Percentiles rank a stretch among this genome's conserved stretches.
Evolutionary conservation across 1,139 yeast genomes (phyloP).

Genomic region (Kluyveromyces sp.): DNA sequence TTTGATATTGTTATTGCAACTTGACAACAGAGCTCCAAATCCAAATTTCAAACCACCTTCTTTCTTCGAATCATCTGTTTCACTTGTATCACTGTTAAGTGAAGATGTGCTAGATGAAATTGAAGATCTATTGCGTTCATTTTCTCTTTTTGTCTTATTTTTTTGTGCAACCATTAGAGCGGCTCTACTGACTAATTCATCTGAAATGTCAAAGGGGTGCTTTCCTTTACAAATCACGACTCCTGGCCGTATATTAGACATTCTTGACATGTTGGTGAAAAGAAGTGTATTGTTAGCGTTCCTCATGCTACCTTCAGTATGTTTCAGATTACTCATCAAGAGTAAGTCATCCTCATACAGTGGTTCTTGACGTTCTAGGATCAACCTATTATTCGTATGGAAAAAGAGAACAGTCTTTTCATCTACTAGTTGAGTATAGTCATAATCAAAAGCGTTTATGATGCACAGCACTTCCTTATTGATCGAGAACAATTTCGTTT

Average conservation of each 20-base stretch:
- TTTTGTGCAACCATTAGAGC: constrained; percentile 15
- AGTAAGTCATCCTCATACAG: constrained; percentile 12
- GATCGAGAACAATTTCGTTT: constrained; percentile 6
- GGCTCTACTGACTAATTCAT: constrained; percentile 19
- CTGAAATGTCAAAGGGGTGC: constrained; percentile 24
- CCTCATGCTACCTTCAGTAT: neutral
- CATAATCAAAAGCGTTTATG: constrained; percentile 6
- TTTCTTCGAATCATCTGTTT: neutral
- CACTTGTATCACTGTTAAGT: constrained; percentile 5
- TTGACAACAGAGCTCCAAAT: constrained; percentile 3
- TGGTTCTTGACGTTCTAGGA: constrained; percentile 10
- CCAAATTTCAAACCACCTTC: neutral
- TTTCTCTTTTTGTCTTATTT: constrained; percentile 5
- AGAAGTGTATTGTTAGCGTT: neutral
- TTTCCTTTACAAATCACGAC: constrained; percentile 17
- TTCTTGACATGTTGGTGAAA: constrained; percentile 16
- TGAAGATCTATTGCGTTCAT: neutral
- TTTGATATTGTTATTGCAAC: neutral
- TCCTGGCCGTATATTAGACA: constrained; percentile 17
- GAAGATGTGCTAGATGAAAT: constrained; percentile 3
- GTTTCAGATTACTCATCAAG: constrained; percentile 5
- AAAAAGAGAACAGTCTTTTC: constrained; percentile 11
- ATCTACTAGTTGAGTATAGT: neutral
- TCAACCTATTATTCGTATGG: constrained; percentile 14
- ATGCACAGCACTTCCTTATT: constrained; percentile 5